phyloP scores from a whole-genome alignment of 2,329 filamentous ascomycete species.

The Magnaporthiopsis poae region DNA sequence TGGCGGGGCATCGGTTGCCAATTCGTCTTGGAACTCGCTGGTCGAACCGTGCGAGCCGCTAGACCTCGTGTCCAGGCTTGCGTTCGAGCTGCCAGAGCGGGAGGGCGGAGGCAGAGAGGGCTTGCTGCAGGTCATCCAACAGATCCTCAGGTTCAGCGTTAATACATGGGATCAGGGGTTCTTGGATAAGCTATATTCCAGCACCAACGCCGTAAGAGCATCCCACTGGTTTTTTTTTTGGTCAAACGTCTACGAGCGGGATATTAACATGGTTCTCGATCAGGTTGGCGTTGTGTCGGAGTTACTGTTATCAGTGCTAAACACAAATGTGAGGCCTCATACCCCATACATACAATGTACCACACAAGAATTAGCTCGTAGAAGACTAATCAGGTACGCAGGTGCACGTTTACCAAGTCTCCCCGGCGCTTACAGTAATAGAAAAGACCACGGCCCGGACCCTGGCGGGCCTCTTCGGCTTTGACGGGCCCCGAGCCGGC shows the following conservation, averaged over 20 bases:
- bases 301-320: slow-evolving; percentile 71
- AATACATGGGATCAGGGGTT: slow-evolving; percentile 99
- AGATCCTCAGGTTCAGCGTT: slow-evolving; percentile 73
- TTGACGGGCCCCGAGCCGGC: slow-evolving; percentile 58
- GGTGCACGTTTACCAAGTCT: slow-evolving; percentile 88
- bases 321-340: slow-evolving; percentile 62
- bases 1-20: slow-evolving; percentile 36
- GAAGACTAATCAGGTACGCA: slow-evolving; percentile 18
- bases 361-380: neutral
- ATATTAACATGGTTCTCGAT: neutral
- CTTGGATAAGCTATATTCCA: slow-evolving; percentile 88
- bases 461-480: slow-evolving; percentile 68
- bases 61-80: slow-evolving; percentile 43
- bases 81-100: slow-evolving; percentile 46
- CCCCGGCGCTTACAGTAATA: slow-evolving; percentile 74
- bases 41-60: slow-evolving; percentile 53
- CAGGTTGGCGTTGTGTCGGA: slow-evolving; percentile 76
- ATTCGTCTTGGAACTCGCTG: slow-evolving; percentile 43
- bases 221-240: neutral
- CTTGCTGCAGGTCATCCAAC: slow-evolving; percentile 58
- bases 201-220: slow-evolving; percentile 62
- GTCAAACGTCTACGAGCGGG: neutral
- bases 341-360: neutral
- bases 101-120: slow-evolving; percentile 60
- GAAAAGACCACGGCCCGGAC: slow-evolving; percentile 71